A percentile compares a stretch with the other conserved stretches of the same genome.
phyloP scores from a whole-genome alignment of 306 rosid species.

The Malus sieversii region DNA sequence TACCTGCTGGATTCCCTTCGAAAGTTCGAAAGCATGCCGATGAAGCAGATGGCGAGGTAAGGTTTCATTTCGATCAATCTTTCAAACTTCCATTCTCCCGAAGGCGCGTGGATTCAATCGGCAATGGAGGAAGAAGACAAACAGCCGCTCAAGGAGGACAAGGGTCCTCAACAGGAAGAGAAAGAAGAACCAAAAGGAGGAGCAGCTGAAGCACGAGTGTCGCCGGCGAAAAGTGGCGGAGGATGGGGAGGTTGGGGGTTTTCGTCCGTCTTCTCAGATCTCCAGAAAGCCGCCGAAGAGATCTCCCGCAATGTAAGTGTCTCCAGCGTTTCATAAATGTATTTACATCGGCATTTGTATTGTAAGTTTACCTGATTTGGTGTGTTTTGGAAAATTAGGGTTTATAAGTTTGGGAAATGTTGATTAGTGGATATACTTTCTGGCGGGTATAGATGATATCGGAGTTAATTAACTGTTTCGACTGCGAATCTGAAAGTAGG shows the following conservation, averaged over 20 bases:
- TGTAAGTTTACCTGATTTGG: not conserved
- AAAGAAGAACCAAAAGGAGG: slow-evolving; percentile 5
- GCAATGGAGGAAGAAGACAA: slow-evolving; percentile 62
- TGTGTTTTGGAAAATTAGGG: not conserved
- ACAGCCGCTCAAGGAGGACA: slow-evolving; percentile 39
- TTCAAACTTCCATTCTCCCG: not conserved
- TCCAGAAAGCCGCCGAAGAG: slow-evolving; percentile 90
- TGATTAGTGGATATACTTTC: slow-evolving; percentile 1
- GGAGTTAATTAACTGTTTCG: not conserved
- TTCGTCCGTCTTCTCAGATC: slow-evolving; percentile 71
- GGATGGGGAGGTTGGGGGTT: slow-evolving; percentile 89
- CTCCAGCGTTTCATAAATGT: not conserved
- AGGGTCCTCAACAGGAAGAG: slow-evolving; percentile 12
- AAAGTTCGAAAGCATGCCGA: not conserved
- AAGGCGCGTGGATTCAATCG: not conserved
- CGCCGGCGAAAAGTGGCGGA: slow-evolving; percentile 26
- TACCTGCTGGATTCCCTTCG: not conserved
- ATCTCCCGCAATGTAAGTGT: slow-evolving; percentile 81
- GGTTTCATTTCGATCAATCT: not conserved
- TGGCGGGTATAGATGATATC: not conserved
- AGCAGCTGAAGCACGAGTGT: slow-evolving; percentile 11
- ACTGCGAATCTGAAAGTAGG: not conserved
- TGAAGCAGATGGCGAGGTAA: not conserved
- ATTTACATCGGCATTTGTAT: not conserved
- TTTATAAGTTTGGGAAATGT: slow-evolving; percentile 3